A percentile compares a stretch with the other conserved stretches of the same genome.
phyloP scores from a whole-genome alignment of 768 basidiomycete genomes.

The Trametes maxima region DNA sequence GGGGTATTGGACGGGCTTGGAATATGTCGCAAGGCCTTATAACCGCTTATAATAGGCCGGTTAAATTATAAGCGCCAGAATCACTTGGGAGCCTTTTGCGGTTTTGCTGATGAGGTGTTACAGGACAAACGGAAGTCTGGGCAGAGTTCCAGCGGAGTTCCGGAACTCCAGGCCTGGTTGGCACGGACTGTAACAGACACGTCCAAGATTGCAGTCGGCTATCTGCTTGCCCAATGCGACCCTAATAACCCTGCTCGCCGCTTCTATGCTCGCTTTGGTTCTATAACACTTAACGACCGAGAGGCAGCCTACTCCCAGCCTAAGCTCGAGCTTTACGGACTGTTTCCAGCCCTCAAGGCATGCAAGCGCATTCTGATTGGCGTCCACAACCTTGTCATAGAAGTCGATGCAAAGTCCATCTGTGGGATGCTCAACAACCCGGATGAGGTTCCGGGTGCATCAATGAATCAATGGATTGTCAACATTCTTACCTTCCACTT shows the following conservation, averaged over 20 bases:
- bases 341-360: slow-evolving; percentile 16
- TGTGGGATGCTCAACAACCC: slow-evolving; percentile 44
- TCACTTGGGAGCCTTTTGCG: no score
- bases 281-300: slow-evolving; percentile 38
- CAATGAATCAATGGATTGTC: slow-evolving; percentile 47
- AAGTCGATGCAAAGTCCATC: slow-evolving; percentile 44
- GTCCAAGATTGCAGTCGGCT: slow-evolving; percentile 29
- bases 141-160: no score
- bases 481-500: slow-evolving; percentile 42
- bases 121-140: no score
- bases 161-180: no score
- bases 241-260: slow-evolving; percentile 4
- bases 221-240: slow-evolving; percentile 32
- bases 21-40: no score
- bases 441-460: slow-evolving; percentile 39
- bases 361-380: slow-evolving; percentile 35
- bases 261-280: slow-evolving; percentile 39
- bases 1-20: no score
- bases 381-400: slow-evolving; percentile 36
- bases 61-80: no score
- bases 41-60: no score
- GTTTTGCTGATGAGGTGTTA: no score
- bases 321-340: slow-evolving; percentile 34
- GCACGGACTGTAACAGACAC: no score
- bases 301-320: slow-evolving; percentile 28